Evolutionary conservation across 768 basidiomycete genomes (phyloP).

Genomic region (Cubamyces lactineus): DNA sequence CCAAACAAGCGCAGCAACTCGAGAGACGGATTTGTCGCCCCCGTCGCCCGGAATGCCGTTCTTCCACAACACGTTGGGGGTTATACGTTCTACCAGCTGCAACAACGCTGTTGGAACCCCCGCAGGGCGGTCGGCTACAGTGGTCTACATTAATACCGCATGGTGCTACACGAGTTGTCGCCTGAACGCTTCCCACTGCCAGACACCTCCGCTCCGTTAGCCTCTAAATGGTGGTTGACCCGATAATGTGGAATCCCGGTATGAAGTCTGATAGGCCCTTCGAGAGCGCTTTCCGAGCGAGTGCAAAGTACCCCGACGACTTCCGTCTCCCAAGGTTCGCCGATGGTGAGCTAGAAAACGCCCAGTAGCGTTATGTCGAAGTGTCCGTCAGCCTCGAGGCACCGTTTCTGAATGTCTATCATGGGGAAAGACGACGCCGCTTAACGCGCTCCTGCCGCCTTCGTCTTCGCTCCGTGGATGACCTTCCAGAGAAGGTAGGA

Average conservation of each 20-base stretch:
- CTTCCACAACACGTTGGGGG: constrained; percentile 13
- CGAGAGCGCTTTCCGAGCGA: neutral
- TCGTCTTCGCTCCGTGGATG: neutral
- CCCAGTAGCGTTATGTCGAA: neutral
- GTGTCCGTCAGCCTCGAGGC: neutral
- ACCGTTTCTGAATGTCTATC: too few relatives aligned
- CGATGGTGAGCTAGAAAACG: neutral
- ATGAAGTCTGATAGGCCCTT: constrained; percentile 18
- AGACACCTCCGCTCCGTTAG: constrained; percentile 6
- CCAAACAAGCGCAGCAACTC: neutral
- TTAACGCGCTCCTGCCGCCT: too few relatives aligned
- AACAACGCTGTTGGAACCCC: neutral
- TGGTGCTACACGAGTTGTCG: constrained; percentile 1
- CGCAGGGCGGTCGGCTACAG: constrained; percentile 2
- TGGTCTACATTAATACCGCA: constrained; percentile 13
- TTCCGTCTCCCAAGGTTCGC: neutral
- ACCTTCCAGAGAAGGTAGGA: neutral
- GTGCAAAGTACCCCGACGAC: neutral
- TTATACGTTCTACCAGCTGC: neutral
- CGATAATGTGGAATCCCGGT: constrained; percentile 5
- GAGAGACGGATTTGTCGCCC: neutral
- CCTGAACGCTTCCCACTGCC: neutral
- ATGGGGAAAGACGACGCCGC: too few relatives aligned
- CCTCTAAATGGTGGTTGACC: neutral
- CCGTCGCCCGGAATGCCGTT: constrained; percentile 5